Percentiles rank a stretch among this genome's conserved stretches.
Conservation (phyloP, 2,329 filamentous ascomycete species). For the Penicillium expansum region DNA sequence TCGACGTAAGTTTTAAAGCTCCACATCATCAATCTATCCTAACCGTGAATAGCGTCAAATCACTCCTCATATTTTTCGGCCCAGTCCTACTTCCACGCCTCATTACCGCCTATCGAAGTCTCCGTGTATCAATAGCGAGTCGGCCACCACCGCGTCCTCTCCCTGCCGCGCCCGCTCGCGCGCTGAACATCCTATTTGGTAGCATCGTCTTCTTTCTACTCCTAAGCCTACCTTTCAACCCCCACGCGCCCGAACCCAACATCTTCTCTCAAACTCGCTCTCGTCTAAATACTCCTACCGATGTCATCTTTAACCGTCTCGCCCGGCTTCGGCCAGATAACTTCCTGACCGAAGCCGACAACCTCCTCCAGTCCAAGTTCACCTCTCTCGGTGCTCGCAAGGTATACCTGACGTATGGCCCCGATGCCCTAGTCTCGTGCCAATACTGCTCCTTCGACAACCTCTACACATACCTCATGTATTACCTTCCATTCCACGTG, state of each 20-base stretch:
- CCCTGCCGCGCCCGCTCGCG: constrained; percentile 34
- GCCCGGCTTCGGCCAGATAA: constrained; percentile 41
- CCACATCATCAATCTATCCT: constrained; percentile 1
- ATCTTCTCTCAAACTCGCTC: constrained; percentile 75
- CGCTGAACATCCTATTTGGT: constrained; percentile 53
- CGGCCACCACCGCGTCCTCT: constrained; percentile 40
- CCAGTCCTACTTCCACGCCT: constrained; percentile 42
- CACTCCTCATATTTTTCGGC: constrained; percentile 44
- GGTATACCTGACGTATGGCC: constrained; percentile 81
- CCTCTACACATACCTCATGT: constrained; percentile 70
- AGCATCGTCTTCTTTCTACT: constrained; percentile 54
- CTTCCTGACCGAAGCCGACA: constrained; percentile 55
- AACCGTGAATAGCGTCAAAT: constrained; percentile 38
- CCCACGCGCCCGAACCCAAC: constrained; percentile 55
- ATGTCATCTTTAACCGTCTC: constrained; percentile 79
- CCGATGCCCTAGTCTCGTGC: constrained; percentile 68
- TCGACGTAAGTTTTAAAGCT: constrained; percentile 29
- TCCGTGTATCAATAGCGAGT: constrained; percentile 34
- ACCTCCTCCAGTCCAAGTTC: constrained; percentile 65
- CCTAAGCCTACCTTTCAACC: constrained; percentile 67
- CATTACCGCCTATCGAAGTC: constrained; percentile 38
- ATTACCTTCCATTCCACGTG: constrained; percentile 68
- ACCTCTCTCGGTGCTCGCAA: constrained; percentile 69
- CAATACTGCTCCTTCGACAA: constrained; percentile 78
- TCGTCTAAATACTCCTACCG: constrained; percentile 78